These are phyloP conservation scores for Penicillium sp. DNA, from an alignment of 2,329 filamentous ascomycete genomes.

Conservation along the genomic window DNA sequence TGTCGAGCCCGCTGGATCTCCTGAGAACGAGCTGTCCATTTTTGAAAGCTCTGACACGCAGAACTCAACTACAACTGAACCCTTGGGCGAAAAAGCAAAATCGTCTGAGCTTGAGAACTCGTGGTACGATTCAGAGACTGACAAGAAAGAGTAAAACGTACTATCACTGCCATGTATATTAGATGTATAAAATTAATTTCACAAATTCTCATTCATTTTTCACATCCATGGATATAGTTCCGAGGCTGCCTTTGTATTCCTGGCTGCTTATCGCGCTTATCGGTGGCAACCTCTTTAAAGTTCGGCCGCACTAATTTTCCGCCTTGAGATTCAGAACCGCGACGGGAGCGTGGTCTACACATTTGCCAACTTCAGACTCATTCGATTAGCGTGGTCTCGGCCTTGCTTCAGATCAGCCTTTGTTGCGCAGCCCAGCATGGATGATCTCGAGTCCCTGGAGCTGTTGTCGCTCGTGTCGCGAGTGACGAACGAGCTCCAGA, in stretches of 20 bases:
- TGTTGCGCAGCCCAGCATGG: slow-evolving; percentile 58
- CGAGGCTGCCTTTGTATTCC: not conserved
- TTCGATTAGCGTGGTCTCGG: not conserved
- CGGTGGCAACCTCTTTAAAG: slow-evolving; percentile 26
- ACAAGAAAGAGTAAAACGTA: slow-evolving; percentile 6
- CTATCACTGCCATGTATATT: slow-evolving; percentile 22
- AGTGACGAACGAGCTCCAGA: slow-evolving; percentile 90
- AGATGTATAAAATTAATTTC: slow-evolving; percentile 20
- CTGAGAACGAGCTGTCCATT: not conserved
- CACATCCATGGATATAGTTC: not conserved
- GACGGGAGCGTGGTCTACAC: slow-evolving; percentile 14
- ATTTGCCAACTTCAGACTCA: slow-evolving; percentile 16
- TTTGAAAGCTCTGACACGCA: not conserved
- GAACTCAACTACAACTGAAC: not conserved
- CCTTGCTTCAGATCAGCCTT: not conserved
- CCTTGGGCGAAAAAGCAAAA: not conserved
- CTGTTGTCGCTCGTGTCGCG: slow-evolving; percentile 91
- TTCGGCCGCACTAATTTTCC: slow-evolving; percentile 41
- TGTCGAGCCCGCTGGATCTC: not conserved
- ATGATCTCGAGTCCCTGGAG: slow-evolving; percentile 89
- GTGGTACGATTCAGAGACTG: slow-evolving; percentile 4
- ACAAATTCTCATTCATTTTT: not conserved
- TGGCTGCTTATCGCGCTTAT: slow-evolving; percentile 26
- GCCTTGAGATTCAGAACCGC: slow-evolving; percentile 15
- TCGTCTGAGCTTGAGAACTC: not conserved